A percentile compares a stretch with the other conserved stretches of the same genome.
Conservation (phyloP, 1,139 yeast genomes). For the Pichia sp. region DNA sequence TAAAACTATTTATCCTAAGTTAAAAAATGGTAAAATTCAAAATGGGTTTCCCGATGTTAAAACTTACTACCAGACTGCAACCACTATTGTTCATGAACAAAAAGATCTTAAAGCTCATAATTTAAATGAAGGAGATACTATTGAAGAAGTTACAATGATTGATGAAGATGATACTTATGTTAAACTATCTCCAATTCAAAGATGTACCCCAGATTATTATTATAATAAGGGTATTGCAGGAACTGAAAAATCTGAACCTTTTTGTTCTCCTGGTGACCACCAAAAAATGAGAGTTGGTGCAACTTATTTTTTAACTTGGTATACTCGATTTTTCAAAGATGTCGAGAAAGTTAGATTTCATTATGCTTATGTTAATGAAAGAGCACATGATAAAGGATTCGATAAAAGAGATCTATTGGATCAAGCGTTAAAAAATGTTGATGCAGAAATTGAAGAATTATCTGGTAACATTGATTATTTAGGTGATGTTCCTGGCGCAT, state of each 20-base stretch:
- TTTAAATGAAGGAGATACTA: slow-evolving; percentile 52
- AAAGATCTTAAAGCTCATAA: slow-evolving; percentile 66
- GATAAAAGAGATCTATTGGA: slow-evolving; percentile 28
- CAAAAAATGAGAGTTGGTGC: slow-evolving; percentile 47
- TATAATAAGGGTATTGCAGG: slow-evolving; percentile 58
- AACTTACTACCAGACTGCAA: slow-evolving; percentile 69
- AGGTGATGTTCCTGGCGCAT: slow-evolving; percentile 38
- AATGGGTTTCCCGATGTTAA: slow-evolving; percentile 67
- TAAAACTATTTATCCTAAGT: slow-evolving; percentile 66
- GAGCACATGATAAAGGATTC: slow-evolving; percentile 48
- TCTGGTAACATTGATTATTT: slow-evolving; percentile 25
- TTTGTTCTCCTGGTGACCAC: slow-evolving; percentile 73
- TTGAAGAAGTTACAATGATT: slow-evolving; percentile 46
- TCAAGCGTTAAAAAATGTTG: slow-evolving; percentile 18
- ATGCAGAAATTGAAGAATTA: slow-evolving; percentile 31
- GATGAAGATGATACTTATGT: slow-evolving; percentile 69
- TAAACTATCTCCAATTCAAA: slow-evolving; percentile 64
- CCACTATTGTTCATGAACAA: slow-evolving; percentile 49
- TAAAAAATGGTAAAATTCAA: slow-evolving; percentile 63
- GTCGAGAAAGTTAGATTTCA: slow-evolving; percentile 61
- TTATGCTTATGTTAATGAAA: slow-evolving; percentile 57
- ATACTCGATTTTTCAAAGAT: slow-evolving; percentile 49
- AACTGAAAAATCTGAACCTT: slow-evolving; percentile 58
- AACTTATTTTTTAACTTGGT: slow-evolving; percentile 80
- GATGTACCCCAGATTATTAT: slow-evolving; percentile 80